Base-by-base conservation (phyloP, 257 asterid species). In the Rubia yunnanensis region DNA sequence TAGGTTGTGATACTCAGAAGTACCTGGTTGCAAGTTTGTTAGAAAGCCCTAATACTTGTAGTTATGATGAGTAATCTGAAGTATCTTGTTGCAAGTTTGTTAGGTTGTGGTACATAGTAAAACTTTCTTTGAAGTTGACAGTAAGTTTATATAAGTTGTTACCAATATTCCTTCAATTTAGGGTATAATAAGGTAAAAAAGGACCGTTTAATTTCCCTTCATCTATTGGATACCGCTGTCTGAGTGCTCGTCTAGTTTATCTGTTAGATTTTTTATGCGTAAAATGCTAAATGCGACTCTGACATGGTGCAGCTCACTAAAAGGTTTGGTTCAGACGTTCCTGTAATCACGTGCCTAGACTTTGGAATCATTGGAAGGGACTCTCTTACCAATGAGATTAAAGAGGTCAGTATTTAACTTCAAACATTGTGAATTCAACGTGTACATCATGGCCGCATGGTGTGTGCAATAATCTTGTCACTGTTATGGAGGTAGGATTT, bases 291-390 rank as follows among this genome's bases (percentile, higher is more conserved):
- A 70, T 73, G 66, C 46, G 28, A 1, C 31, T 23, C 10, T 57
- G 67, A 44, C 52, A 64, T 27, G 65, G 24, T 36, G 81, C 84
- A 89, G 96, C 79, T 92, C 61, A 70, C 72, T 38, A 41, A 36
- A 34, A 85, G 79, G 66, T 76, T 88, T 46, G 89, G 88, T 70
- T 76, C 88, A 39, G 44, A 27, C 27, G 34, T 81, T 79, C 96
- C 96, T 32, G 48, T 81, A 30, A 58, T 85, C 66, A 76, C 82
- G 75, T 85, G 76, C 57, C 63, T 76, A 66, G 74, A 85, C 1
- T 82, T 80, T 70, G 96, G 95, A 74, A 65, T 86, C 73, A 81
- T 85, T 59, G 95, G 92, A 49, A 74, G 81, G 78, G 85, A 86
- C 73, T 87, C 77, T 26, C 70, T 56, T 56, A 77, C 84, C 24